Evolutionary conservation across 2,329 filamentous ascomycete genomes (phyloP), one percentile per base, ranked within the genome.

Genomic region (Myrmaecium sp.): DNA sequence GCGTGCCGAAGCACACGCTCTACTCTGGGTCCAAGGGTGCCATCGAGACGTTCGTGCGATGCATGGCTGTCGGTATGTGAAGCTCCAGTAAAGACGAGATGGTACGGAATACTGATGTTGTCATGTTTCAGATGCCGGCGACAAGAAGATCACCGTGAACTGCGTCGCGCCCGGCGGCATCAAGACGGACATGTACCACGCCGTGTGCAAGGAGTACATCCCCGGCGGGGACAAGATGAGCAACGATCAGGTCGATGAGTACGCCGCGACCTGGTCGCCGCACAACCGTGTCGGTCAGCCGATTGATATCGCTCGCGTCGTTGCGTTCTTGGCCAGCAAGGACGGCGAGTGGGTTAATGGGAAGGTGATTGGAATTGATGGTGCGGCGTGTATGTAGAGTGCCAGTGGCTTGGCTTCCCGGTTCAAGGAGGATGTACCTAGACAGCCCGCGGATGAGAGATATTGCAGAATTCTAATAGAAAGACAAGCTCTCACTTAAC

Each of bases 301-400:
- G 30, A 66, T 73, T 43, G 72, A 76, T 44, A 68, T 77, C 46
- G 72, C 71, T 34, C 65, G 69, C 33, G 68, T 73, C 11, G 69
- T 73, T 30, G 68, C 64, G 54, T 57, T 67, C 60, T 39, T 73
- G 49, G 46, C 69, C 39, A 49, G 64, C 46, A 52, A 73, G 55
- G 51, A 71, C 49, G 47, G 67, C 46, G 57, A 74, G 43, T 62
- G 44, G 62, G 53, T 64, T 33, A 64, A 63, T 44, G 60, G 60
- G 44, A 64, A 64, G 53, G 55, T 64, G 43, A 58, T 63, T 35
- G 59, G 58, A 19, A 32, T 32, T 18, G 50, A 54, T 27, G 51
- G 51, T 21, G 51, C 49, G 39, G 51, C 51, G 32, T 53, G 49
- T 46, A 54, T 54, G 51, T 54, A 52, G 48, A 14, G 17, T 26